Conservation (phyloP, 306 rosid species). For the Canavalia ensiformis region DNA sequence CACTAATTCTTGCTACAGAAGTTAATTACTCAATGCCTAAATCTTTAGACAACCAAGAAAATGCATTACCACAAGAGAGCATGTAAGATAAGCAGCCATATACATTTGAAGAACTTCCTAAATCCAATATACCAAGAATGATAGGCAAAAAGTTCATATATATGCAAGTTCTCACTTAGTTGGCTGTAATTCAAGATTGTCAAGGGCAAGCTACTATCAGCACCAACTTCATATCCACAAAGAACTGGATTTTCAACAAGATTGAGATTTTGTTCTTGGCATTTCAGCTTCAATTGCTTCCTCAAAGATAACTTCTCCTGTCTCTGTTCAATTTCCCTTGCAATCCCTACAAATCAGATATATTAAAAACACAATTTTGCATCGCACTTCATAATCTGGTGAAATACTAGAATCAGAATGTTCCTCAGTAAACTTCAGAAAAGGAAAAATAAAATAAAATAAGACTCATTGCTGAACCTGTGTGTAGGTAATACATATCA, state of each 20-base stretch:
- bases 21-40: conserved; percentile 30
- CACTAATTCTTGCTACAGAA: conserved; percentile 10
- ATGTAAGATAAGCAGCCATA: not conserved
- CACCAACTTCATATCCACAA: conserved; percentile 62
- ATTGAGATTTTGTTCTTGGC: conserved; percentile 84
- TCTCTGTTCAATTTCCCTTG: conserved; percentile 75
- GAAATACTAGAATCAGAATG: conserved; percentile 39
- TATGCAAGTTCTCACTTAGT: conserved; percentile 61
- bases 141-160: conserved; percentile 23
- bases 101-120: conserved; percentile 33
- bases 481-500: conserved; percentile 89
- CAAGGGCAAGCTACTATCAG: conserved; percentile 58
- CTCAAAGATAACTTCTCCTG: conserved; percentile 89
- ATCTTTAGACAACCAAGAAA: conserved; percentile 13
- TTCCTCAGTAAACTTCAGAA: not conserved
- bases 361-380: conserved; percentile 37
- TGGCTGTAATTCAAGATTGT: conserved; percentile 59
- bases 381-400: conserved; percentile 16
- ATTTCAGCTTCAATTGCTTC: conserved; percentile 92
- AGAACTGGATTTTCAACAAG: conserved; percentile 63
- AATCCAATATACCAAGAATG: conserved; percentile 37
- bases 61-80: conserved; percentile 1
- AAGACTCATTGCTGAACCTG: conserved; percentile 68
- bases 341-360: conserved; percentile 70
- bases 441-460: conserved; percentile 13